Percentiles rank a stretch among this genome's conserved stretches.
These are phyloP conservation scores for Cicer judaicum DNA, from an alignment of 306 rosid species.

Conservation along the genomic window DNA sequence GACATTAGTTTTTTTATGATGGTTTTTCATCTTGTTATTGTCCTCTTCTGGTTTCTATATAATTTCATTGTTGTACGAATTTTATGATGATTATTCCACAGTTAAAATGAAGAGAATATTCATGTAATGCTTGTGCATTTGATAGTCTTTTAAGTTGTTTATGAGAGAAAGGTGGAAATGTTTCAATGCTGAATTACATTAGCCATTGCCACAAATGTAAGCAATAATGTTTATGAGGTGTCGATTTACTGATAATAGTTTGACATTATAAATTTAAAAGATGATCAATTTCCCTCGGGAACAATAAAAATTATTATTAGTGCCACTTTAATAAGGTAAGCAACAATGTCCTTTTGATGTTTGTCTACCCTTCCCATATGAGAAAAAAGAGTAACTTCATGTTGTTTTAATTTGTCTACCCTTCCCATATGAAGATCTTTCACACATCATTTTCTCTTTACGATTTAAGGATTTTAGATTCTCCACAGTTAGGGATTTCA, in stretches of 20 bases:
- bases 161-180: neutral
- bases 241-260: too few relatives aligned
- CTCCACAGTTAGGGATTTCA: too few relatives aligned
- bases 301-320: too few relatives aligned
- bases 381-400: too few relatives aligned
- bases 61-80: neutral
- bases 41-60: neutral
- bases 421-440: too few relatives aligned
- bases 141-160: neutral
- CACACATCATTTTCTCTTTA: too few relatives aligned
- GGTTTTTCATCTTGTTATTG: conserved; percentile 9
- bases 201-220: neutral
- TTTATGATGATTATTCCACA: conserved; percentile 20
- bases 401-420: too few relatives aligned
- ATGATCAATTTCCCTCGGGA: too few relatives aligned
- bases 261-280: too few relatives aligned
- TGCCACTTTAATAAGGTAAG: neutral
- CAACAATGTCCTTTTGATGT: neutral
- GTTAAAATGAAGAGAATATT: conserved; percentile 3
- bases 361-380: too few relatives aligned
- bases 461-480: too few relatives aligned
- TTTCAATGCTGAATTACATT: neutral
- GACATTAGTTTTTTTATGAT: neutral
- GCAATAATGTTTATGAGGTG: neutral
- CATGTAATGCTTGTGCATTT: neutral